Evolutionary conservation across 2,329 filamentous ascomycete genomes (phyloP).

Genomic region (Colletotrichum sidae): DNA sequence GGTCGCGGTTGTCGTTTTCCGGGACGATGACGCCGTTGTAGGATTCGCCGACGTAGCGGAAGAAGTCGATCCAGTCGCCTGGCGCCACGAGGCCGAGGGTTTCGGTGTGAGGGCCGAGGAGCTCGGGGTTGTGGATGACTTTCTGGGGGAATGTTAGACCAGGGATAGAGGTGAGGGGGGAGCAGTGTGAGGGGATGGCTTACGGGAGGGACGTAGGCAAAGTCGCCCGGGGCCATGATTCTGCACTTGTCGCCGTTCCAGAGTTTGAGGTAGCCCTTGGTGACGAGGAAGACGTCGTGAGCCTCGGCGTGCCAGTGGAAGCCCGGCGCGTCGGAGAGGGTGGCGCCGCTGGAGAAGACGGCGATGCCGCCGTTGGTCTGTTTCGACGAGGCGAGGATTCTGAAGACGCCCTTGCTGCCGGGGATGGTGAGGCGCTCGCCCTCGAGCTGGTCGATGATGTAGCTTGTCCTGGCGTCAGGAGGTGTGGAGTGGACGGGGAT

Average conservation of each 20-base stretch:
- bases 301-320: slow-evolving; percentile 69
- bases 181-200: slow-evolving; percentile 27
- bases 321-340: slow-evolving; percentile 58
- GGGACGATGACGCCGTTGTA: slow-evolving; percentile 63
- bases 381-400: slow-evolving; percentile 62
- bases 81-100: slow-evolving; percentile 65
- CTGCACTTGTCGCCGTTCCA: slow-evolving; percentile 69
- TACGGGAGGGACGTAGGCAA: slow-evolving; percentile 68
- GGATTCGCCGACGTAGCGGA: slow-evolving; percentile 66
- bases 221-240: slow-evolving; percentile 65
- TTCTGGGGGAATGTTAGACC: slow-evolving; percentile 45
- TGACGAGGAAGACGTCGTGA: slow-evolving; percentile 68
- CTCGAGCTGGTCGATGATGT: slow-evolving; percentile 60
- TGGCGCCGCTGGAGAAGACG: slow-evolving; percentile 61
- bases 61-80: slow-evolving; percentile 71
- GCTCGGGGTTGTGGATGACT: slow-evolving; percentile 66
- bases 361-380: slow-evolving; percentile 63
- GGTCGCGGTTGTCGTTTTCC: slow-evolving; percentile 62
- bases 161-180: too few species aligned
- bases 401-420: slow-evolving; percentile 62
- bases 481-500: slow-evolving; percentile 49
- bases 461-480: slow-evolving; percentile 52
- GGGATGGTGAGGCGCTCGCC: slow-evolving; percentile 65
- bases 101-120: slow-evolving; percentile 66
- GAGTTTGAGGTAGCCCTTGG: slow-evolving; percentile 66